Conservation (phyloP, 139 green algal genomes). For the Microglena sp. region DNA sequence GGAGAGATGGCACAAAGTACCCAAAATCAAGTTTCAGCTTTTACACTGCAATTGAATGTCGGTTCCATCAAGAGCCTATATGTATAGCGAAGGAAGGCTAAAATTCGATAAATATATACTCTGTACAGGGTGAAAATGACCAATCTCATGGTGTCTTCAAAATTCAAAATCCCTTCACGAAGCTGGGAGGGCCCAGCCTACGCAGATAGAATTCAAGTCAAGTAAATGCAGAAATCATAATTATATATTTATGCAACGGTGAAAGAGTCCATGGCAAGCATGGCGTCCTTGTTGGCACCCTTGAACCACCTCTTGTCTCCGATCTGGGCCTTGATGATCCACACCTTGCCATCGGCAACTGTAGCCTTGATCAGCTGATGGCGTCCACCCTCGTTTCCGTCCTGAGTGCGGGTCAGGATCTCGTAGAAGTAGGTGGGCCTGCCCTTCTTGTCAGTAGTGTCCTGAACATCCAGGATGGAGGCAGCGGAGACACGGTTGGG, state of each 20-base stretch:
- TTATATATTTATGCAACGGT: constrained; percentile 56
- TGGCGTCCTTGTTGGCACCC: constrained; percentile 62
- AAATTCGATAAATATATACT: too few relatives aligned
- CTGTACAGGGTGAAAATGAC: too few relatives aligned
- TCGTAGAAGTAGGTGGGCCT: constrained; percentile 96
- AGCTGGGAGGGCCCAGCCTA: too few relatives aligned
- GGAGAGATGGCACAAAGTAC: too few relatives aligned
- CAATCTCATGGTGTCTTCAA: too few relatives aligned
- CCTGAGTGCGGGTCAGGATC: constrained; percentile 60
- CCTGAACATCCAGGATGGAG: constrained; percentile 70
- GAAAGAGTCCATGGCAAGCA: constrained; percentile 65
- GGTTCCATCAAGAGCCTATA: too few relatives aligned
- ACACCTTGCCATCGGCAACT: constrained; percentile 81
- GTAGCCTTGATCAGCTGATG: constrained; percentile 89
- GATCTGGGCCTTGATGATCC: constrained; percentile 77
- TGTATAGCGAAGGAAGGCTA: too few relatives aligned
- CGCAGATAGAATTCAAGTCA: too few relatives aligned
- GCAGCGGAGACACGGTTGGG: constrained; percentile 69
- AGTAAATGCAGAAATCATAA: too few relatives aligned
- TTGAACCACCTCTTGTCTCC: constrained; percentile 98
- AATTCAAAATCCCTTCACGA: too few relatives aligned
- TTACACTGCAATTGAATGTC: too few relatives aligned
- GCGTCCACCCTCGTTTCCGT: constrained; percentile 89
- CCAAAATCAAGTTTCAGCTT: too few relatives aligned
- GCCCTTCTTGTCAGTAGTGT: constrained; percentile 83